Conservation (phyloP, 2,329 filamentous ascomycete genomes). For the Esteya vermicola region DNA sequence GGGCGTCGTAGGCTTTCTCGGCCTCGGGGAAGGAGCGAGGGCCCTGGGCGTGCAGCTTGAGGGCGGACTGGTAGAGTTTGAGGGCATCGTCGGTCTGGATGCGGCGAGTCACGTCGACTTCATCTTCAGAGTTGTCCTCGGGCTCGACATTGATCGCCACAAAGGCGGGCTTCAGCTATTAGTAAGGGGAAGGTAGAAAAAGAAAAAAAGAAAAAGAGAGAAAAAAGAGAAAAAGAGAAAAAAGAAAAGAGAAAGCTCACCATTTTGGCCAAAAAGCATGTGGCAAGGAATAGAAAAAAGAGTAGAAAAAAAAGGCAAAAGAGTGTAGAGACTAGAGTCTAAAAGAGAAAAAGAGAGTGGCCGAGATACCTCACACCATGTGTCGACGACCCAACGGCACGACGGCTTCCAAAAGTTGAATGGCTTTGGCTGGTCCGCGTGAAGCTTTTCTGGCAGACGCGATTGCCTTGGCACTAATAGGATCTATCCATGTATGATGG, state of each 20-base stretch:
- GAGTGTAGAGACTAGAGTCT: too few species aligned
- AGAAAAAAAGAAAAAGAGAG: too few species aligned
- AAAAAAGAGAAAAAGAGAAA: too few species aligned
- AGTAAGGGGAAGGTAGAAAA: background rate
- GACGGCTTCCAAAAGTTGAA: too few species aligned
- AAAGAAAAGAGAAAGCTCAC: background rate
- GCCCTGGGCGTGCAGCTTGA: slow-evolving; percentile 85
- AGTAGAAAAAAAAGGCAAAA: background rate
- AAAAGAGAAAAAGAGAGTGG: too few species aligned
- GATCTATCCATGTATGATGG: background rate
- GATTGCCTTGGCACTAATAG: too few species aligned
- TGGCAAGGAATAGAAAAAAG: background rate
- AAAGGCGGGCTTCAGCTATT: slow-evolving; percentile 44
- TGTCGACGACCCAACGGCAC: too few species aligned
- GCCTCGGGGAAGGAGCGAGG: slow-evolving; percentile 63
- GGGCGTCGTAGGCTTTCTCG: slow-evolving; percentile 62
- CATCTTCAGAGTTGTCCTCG: slow-evolving; percentile 79
- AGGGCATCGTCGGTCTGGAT: slow-evolving; percentile 93
- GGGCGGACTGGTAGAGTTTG: slow-evolving; percentile 81
- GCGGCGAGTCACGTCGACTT: slow-evolving; percentile 89
- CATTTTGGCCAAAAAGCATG: background rate
- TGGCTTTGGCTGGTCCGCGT: too few species aligned
- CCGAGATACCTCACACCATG: too few species aligned
- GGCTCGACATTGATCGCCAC: slow-evolving; percentile 87
- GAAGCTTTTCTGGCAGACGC: too few species aligned